Evolutionary conservation across 2,329 filamentous ascomycete genomes (phyloP), one percentile per base, ranked within the genome.

Genomic region (Penicillium nordicum): DNA sequence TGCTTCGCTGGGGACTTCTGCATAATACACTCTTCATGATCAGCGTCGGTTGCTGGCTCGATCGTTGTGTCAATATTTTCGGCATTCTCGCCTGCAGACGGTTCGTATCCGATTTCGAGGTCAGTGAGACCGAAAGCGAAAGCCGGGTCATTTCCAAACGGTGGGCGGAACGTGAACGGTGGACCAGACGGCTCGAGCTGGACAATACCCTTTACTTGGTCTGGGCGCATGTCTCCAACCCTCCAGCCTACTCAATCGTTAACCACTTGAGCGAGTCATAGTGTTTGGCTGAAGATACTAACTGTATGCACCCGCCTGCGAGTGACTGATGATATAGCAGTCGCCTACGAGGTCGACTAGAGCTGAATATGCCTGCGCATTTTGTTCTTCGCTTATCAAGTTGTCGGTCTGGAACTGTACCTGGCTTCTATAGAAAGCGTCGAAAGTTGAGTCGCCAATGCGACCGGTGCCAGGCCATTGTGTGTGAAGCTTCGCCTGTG

Each of bases 171-270:
- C 43, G n/a, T 50, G 37, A 52, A 67, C 62, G 37, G 82, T 1
- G 82, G 82, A 0, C 82, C 82, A 4, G 72, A 66, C 0, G 82
- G 82, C 62, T 85, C 83, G 12, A 86, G 58, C 0, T 77, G 73
- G 1, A 86, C 67, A 21, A 84, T 75, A 0, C 71, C 78, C 21
- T 75, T 76, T 2, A 84, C 78, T 0, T 80, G 69, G 0, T 76
- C 61, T 0, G 83, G 82, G 4, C 75, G 66, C 2, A 70, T 67
- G 60, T 86, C 83, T 2, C 78, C 79, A 9, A 79, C 72, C 9
- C 79, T 71, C 76, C 77, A 82, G 9, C 72, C 76, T 50, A 41
- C 10, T 37, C 45, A 36, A 37, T 37, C 32, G 23, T 50, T 41
- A 50, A 32, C 5, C 12, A 50, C 25, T 12, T 11, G 1, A 32